phyloP scores from a whole-genome alignment of 2,329 filamentous ascomycete species.

The Scedosporium aurantiacum region DNA sequence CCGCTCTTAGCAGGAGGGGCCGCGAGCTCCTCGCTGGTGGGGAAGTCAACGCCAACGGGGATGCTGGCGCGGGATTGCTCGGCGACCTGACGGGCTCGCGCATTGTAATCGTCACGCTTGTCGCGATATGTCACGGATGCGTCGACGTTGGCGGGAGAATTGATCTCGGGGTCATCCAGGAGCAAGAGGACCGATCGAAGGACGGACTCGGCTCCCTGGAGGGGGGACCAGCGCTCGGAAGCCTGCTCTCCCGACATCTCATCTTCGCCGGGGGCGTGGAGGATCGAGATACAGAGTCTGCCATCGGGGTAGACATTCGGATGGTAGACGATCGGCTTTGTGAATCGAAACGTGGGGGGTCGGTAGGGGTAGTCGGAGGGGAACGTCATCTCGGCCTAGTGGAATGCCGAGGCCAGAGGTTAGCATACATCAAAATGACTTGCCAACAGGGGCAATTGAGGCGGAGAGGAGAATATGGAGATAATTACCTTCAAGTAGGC shows the following conservation, averaged over 20 bases:
- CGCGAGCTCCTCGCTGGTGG: slow-evolving; percentile 54
- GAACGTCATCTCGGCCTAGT: slow-evolving; percentile 75
- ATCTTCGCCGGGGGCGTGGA: slow-evolving; percentile 86
- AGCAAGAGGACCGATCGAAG: slow-evolving; percentile 85
- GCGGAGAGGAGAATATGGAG: background rate
- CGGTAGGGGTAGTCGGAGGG: slow-evolving; percentile 79
- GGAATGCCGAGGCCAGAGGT: background rate
- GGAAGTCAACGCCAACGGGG: slow-evolving; percentile 71
- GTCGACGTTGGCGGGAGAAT: slow-evolving; percentile 89
- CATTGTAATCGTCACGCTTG: slow-evolving; percentile 56
- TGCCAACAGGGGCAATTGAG: background rate
- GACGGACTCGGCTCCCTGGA: slow-evolving; percentile 89
- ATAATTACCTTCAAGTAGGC: slow-evolving; percentile 66
- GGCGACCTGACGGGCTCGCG: slow-evolving; percentile 57
- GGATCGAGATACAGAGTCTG: slow-evolving; percentile 89
- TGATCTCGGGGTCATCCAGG: slow-evolving; percentile 87
- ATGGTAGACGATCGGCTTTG: slow-evolving; percentile 64
- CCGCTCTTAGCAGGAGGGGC: slow-evolving; percentile 37
- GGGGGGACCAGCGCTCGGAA: slow-evolving; percentile 85
- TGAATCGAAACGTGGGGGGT: slow-evolving; percentile 82
- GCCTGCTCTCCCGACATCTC: slow-evolving; percentile 83
- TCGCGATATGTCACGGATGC: slow-evolving; percentile 79
- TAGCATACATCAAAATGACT: background rate
- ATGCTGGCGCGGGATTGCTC: slow-evolving; percentile 68
- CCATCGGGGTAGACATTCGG: slow-evolving; percentile 91